Conservation (phyloP, 2,329 filamentous ascomycete species). For the Fusarium transvaalense region DNA sequence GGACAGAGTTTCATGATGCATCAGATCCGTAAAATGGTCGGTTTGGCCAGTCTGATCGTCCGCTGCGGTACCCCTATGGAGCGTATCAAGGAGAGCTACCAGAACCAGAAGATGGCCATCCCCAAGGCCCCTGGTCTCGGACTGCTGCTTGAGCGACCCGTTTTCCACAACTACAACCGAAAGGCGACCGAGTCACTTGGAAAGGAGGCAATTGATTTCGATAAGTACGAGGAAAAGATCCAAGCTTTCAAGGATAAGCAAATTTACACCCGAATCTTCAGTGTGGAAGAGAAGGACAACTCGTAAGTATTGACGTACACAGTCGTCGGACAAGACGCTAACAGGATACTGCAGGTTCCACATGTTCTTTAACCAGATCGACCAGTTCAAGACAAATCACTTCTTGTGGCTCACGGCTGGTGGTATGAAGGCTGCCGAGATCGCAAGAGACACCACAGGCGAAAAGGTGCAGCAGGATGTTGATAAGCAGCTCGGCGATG, state of each 20-base stretch:
- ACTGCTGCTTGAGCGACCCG: slow-evolving; percentile 87
- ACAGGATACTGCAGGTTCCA: slow-evolving; percentile 69
- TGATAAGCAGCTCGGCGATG: slow-evolving; percentile 64
- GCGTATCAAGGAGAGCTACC: slow-evolving; percentile 81
- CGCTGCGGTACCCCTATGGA: slow-evolving; percentile 82
- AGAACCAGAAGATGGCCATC: slow-evolving; percentile 80
- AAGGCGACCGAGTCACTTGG: slow-evolving; percentile 73
- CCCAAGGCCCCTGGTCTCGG: slow-evolving; percentile 94
- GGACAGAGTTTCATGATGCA: slow-evolving; percentile 99
- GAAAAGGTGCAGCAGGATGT: slow-evolving; percentile 59
- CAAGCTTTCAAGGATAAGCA: slow-evolving; percentile 90
- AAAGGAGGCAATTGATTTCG: slow-evolving; percentile 81
- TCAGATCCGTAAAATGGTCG: slow-evolving; percentile 99
- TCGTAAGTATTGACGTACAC: slow-evolving; percentile 70
- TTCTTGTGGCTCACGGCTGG: slow-evolving; percentile 81
- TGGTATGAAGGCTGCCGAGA: slow-evolving; percentile 71
- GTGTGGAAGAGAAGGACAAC: slow-evolving; percentile 88
- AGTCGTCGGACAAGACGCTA: slow-evolving; percentile 17
- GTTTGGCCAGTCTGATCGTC: slow-evolving; percentile 86
- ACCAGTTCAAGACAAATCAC: slow-evolving; percentile 77
- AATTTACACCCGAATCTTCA: slow-evolving; percentile 93
- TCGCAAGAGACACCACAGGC: slow-evolving; percentile 47
- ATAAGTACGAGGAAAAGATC: slow-evolving; percentile 81
- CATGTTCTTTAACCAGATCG: slow-evolving; percentile 82
- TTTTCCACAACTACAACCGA: slow-evolving; percentile 90